These are phyloP conservation scores for Dipodascus albidus DNA, from an alignment of 805 yeast species.

Conservation along the genomic window DNA sequence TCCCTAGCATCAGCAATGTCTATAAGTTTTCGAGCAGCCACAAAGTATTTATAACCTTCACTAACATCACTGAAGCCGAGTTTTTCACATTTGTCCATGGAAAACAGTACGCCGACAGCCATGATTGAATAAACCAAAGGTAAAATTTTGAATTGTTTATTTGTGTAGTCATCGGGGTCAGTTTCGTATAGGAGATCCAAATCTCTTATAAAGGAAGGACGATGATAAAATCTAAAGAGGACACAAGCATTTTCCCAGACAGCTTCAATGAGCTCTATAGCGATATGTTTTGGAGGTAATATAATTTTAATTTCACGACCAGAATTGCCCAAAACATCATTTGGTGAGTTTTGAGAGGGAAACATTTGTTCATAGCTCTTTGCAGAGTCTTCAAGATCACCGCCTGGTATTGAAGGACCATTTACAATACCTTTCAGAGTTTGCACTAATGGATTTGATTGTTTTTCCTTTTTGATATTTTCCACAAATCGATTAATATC, in stretches of 20 bases:
- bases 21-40: slow-evolving; percentile 66
- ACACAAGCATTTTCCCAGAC: slow-evolving; percentile 86
- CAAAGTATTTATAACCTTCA: slow-evolving; percentile 70
- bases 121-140: slow-evolving; percentile 79
- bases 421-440: not conserved
- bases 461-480: not conserved
- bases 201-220: slow-evolving; percentile 69
- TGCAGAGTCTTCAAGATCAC: not conserved
- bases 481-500: slow-evolving; percentile 18
- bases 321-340: not conserved
- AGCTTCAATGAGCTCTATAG: slow-evolving; percentile 56
- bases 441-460: not conserved
- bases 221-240: slow-evolving; percentile 71
- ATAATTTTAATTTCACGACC: slow-evolving; percentile 50
- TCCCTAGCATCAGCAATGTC: slow-evolving; percentile 81
- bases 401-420: not conserved
- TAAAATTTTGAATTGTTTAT: slow-evolving; percentile 60
- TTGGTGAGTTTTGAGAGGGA: slow-evolving; percentile 2
- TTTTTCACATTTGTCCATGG: slow-evolving; percentile 33
- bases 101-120: slow-evolving; percentile 76
- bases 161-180: slow-evolving; percentile 60
- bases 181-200: slow-evolving; percentile 65
- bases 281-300: slow-evolving; percentile 64
- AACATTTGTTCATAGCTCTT: not conserved
- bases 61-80: slow-evolving; percentile 27